Evolutionary conservation across 139 green algal species (phyloP).

Genomic region (Auxenochlorella pyrenoidosa): DNA sequence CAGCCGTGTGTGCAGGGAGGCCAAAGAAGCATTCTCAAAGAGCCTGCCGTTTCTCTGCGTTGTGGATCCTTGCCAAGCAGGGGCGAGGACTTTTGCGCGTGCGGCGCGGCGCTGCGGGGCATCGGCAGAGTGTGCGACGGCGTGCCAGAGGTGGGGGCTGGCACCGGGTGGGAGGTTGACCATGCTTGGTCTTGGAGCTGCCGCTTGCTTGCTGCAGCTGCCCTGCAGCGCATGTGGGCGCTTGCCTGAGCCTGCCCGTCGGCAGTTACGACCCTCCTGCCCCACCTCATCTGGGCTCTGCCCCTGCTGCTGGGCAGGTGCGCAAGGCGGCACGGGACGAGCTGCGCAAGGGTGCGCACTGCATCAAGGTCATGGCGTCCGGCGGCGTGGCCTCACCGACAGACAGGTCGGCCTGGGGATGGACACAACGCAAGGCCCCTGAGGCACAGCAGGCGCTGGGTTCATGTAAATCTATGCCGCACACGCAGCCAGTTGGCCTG

Average conservation of each 20-base stretch:
- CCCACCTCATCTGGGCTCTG: neutral
- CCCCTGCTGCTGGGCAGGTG: conserved; percentile 16
- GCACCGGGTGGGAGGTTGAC: no score
- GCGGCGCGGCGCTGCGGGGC: conserved; percentile 56
- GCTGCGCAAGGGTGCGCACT: conserved; percentile 70
- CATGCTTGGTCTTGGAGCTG: neutral
- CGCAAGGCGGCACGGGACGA: conserved; percentile 65
- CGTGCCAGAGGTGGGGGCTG: conserved; percentile 48
- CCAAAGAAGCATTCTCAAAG: neutral
- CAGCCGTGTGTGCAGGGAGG: neutral
- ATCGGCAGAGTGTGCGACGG: conserved; percentile 79
- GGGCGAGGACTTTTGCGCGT: conserved; percentile 62
- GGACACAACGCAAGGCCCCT: no score
- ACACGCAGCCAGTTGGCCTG: no score
- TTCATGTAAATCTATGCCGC: no score
- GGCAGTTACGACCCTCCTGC: neutral
- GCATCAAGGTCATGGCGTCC: conserved; percentile 80
- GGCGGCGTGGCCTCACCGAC: conserved; percentile 71
- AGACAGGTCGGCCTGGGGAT: conserved; percentile 54
- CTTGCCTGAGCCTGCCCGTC: neutral
- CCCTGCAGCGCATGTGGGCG: neutral
- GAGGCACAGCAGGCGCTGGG: no score
- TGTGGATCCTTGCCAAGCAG: neutral
- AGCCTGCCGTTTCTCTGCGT: no score
- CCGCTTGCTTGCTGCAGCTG: neutral